Conservation (phyloP, 1,139 yeast species). For the Candida smagusa region DNA sequence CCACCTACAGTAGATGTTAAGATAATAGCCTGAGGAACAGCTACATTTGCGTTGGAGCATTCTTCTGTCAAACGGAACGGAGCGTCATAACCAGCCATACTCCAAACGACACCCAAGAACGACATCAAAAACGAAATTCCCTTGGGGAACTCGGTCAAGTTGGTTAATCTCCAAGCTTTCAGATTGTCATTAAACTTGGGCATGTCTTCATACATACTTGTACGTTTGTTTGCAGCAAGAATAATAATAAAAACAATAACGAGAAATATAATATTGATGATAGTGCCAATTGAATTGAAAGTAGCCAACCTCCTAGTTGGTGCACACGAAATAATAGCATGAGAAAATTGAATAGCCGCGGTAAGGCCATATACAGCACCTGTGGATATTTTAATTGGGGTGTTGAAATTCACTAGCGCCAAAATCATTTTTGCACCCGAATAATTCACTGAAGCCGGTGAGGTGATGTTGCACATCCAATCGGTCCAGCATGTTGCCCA, state of each 20-base stretch:
- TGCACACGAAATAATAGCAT: constrained; percentile 47
- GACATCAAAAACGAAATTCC: constrained; percentile 62
- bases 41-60: constrained; percentile 60
- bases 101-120: constrained; percentile 69
- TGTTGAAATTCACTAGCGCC: constrained; percentile 42
- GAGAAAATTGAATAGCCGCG: constrained; percentile 48
- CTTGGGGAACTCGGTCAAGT: constrained; percentile 65
- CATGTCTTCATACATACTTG: constrained; percentile 33
- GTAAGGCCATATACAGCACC: constrained; percentile 22
- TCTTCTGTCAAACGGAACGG: constrained; percentile 75
- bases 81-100: constrained; percentile 73
- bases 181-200: constrained; percentile 48
- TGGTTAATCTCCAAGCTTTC: constrained; percentile 54
- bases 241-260: constrained; percentile 55
- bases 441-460: constrained; percentile 64
- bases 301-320: constrained; percentile 57
- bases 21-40: constrained; percentile 67
- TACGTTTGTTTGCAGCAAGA: constrained; percentile 51
- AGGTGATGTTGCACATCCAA: constrained; percentile 53
- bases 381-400: constrained; percentile 13
- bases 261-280: constrained; percentile 49
- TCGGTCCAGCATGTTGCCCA: constrained; percentile 26
- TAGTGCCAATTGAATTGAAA: constrained; percentile 53
- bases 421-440: constrained; percentile 60
- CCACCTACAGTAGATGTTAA: constrained; percentile 65